Evolutionary conservation across 1,284 basidiomycete genomes (phyloP).

Genomic region (Trametes sp.): DNA sequence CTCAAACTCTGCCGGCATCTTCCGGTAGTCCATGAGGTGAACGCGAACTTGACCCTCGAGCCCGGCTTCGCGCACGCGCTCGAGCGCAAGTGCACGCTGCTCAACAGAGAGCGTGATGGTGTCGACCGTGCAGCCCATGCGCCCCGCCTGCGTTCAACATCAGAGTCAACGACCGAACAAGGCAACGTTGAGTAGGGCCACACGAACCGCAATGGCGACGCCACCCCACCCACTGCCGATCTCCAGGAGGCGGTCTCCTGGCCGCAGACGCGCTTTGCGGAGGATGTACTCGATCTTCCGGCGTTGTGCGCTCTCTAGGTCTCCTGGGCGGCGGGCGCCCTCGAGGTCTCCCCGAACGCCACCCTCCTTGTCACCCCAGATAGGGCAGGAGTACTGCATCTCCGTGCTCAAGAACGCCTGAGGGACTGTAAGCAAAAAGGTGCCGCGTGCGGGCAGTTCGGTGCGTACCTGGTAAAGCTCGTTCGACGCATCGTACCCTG

Average conservation of each 20-base stretch:
- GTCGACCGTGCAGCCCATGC: constrained; percentile 79
- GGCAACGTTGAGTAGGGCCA: neutral
- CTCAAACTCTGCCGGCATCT: constrained; percentile 76
- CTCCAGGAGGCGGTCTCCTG: constrained; percentile 82
- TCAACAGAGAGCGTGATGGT: constrained; percentile 84
- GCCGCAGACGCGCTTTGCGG: constrained; percentile 72
- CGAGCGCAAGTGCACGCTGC: constrained; percentile 84
- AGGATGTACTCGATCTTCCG: constrained; percentile 83
- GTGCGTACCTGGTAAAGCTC: neutral
- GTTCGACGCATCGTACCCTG: neutral
- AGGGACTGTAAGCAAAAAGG: neutral
- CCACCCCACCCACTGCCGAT: constrained; percentile 91
- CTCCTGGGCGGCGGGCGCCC: constrained; percentile 50
- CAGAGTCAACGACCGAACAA: neutral
- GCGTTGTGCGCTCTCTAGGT: constrained; percentile 80
- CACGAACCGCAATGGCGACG: constrained; percentile 79
- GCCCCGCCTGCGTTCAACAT: constrained; percentile 56
- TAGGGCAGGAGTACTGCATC: constrained; percentile 90
- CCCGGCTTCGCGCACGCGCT: constrained; percentile 74
- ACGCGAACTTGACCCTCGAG: constrained; percentile 75
- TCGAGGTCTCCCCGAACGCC: constrained; percentile 65
- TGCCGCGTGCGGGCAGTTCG: neutral
- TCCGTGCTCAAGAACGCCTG: constrained; percentile 81
- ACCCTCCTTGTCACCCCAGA: constrained; percentile 75
- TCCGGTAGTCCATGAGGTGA: constrained; percentile 86